Conservation (phyloP, 176 grass and related monocot species). For the Pharus latifolius region DNA sequence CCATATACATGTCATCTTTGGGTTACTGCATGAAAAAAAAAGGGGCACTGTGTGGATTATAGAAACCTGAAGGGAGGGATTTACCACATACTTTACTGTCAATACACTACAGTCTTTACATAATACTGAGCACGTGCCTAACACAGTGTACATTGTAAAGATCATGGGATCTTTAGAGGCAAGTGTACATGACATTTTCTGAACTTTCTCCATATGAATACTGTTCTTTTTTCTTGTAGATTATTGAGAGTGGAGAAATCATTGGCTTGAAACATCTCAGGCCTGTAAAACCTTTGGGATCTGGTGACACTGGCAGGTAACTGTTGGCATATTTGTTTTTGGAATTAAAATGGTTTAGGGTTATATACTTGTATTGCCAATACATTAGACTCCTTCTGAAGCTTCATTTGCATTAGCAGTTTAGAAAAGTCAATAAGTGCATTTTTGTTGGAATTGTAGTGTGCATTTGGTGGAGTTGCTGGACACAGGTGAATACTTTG, state of each 20-base stretch:
- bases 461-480: constrained; percentile 89
- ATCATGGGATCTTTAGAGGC: background rate
- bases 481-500: constrained; percentile 69
- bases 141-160: background rate
- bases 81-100: background rate
- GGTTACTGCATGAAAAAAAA: constrained; percentile 15
- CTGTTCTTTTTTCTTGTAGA: constrained; percentile 45
- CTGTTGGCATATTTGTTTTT: constrained; percentile 1
- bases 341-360: background rate
- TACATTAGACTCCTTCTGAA: background rate
- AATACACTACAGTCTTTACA: background rate
- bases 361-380: background rate
- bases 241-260: constrained; percentile 59
- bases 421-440: background rate
- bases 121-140: background rate
- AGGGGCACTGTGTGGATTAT: background rate
- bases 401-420: background rate
- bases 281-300: constrained; percentile 83
- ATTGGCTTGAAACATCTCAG: constrained; percentile 85
- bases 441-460: constrained; percentile 36
- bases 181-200: background rate
- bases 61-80: background rate
- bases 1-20: background rate
- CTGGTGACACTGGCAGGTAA: constrained; percentile 88
- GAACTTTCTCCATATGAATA: background rate